phyloP scores from a whole-genome alignment of 179 eudicot species.

The Silene vulgaris region DNA sequence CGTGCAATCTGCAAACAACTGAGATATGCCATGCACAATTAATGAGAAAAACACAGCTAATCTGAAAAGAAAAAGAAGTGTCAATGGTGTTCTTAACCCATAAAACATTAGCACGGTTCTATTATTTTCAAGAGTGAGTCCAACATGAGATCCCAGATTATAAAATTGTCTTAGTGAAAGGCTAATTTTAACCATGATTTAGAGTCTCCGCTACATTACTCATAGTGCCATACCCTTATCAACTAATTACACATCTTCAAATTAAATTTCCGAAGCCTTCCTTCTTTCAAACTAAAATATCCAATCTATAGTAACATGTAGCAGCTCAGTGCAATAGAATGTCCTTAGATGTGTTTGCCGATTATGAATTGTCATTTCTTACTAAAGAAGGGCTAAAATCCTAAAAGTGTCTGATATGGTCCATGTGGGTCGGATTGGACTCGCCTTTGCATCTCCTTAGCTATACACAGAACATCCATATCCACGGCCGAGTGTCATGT shows the following conservation, averaged over 20 bases:
- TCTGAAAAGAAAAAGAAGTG: too few species aligned
- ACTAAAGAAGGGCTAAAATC: too few species aligned
- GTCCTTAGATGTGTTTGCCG: neutral
- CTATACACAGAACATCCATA: too few species aligned
- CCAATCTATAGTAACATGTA: neutral
- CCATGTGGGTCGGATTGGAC: too few species aligned
- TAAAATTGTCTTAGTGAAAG: too few species aligned
- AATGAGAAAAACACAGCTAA: neutral
- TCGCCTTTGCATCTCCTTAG: too few species aligned
- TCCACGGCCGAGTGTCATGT: too few species aligned
- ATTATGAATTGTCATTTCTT: too few species aligned
- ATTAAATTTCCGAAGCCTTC: neutral
- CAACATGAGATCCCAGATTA: too few species aligned
- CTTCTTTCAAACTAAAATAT: neutral
- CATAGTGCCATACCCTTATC: neutral
- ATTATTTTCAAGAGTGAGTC: neutral
- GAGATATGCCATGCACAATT: constrained; percentile 27
- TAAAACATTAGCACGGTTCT: neutral
- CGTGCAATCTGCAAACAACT: constrained; percentile 99
- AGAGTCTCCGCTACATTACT: neutral
- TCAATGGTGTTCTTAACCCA: neutral
- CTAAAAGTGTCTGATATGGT: too few species aligned
- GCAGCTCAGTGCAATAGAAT: neutral
- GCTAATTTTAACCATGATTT: too few species aligned
- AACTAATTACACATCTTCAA: neutral